A percentile compares a stretch with the other conserved stretches of the same genome.
Conservation (phyloP, 345 rosid species). For the Capsella bursapastoris region DNA sequence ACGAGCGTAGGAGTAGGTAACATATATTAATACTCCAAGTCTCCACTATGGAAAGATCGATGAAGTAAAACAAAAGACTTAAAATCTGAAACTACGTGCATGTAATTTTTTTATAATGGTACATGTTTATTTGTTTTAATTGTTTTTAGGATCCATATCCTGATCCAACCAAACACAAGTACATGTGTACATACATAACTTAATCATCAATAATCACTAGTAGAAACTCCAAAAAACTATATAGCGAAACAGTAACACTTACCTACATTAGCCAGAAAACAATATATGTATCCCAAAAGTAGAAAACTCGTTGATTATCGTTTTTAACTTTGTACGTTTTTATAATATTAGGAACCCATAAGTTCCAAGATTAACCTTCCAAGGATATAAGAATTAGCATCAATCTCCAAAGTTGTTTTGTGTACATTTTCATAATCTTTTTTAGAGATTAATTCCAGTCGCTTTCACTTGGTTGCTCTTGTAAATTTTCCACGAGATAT, state of each 20-base stretch:
- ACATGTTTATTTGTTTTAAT: too few species aligned
- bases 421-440: neutral
- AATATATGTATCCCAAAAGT: neutral
- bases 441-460: neutral
- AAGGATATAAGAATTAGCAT: neutral
- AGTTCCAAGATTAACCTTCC: neutral
- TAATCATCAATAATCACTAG: neutral
- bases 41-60: neutral
- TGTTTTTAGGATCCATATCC: neutral
- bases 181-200: neutral
- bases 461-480: neutral
- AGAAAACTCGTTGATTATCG: neutral
- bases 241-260: neutral
- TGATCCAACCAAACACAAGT: neutral
- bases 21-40: neutral
- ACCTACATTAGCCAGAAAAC: neutral
- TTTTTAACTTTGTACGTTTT: neutral
- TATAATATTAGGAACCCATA: neutral
- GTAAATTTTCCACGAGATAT: conserved; percentile 1
- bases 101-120: neutral
- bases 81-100: neutral
- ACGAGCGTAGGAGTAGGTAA: neutral
- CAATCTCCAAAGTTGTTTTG: neutral
- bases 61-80: neutral
- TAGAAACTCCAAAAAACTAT: neutral